Base-by-base conservation (phyloP, 768 basidiomycete species). In the Suillus clintonianus region DNA sequence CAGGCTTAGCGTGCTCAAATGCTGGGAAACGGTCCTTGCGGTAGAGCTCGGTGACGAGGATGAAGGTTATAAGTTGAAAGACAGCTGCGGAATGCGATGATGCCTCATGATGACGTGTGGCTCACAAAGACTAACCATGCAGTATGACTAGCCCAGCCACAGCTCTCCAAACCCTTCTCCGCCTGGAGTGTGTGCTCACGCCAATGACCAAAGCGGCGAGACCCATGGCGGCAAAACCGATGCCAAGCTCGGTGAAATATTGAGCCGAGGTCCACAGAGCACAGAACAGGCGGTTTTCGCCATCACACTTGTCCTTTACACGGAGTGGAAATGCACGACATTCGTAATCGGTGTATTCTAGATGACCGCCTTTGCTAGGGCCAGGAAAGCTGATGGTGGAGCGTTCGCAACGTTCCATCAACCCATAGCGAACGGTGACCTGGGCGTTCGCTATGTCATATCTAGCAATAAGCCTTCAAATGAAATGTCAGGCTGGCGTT, bases 101-200 rank as follows among this genome's bases (percentile, higher is more conserved):
- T 34, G 36, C 34, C 43, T 54, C 24, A 17, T 58, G 55, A 42
- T 24, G 22, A 14, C 53, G 15, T 13, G 24, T 30, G 8, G 17
- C 30, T 51, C 7, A n/a, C 48, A 13, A 8, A 50, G 34, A 61
- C 64, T 8, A 45, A 89, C 90, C 84, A 69, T 90, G 87, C 22
- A 91, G 69, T 17, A 85, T 74, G 14, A 90, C 78, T 11, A 93
- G 74, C 17, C 84, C 85, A 9, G 89, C 89, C 1, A 89, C 88
- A 1, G 85, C 88, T 71, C 83, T 86, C 91, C 91, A 93, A 37
- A 92, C 87, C 66, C 91, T 84, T 63, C 90, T 80, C 67, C 91
- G 81, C 58, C 91, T 81, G 17, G 90, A 90, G 69, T 86, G 86
- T 0, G 91, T 91, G 70, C 83, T 90, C 22, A 91, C 81, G 4